Base-by-base conservation (phyloP, 2,329 filamentous ascomycete genomes). In the Elsinoe batatas region DNA sequence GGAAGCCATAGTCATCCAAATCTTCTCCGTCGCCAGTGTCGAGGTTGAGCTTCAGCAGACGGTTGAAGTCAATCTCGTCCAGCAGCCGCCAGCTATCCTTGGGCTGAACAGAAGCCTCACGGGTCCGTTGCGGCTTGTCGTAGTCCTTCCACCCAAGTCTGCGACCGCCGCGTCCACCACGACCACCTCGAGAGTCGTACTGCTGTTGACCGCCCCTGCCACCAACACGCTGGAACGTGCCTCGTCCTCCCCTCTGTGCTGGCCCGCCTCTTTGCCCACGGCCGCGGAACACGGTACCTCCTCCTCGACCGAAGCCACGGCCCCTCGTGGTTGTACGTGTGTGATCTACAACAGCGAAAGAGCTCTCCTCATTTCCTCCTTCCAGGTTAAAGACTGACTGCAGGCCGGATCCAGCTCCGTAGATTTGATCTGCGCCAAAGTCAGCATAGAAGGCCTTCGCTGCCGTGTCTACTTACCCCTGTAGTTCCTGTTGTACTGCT, bases 131-230 rank as follows among this genome's bases (percentile, higher is more conserved):
- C 59, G 93, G 93, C 83, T 97, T 97, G 77, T 98, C 93, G 70
- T 90, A 95, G 71, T 98, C 93, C 75, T 93, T 95, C 91, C 93
- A 97, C 69, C 93, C 93, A 67, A 96, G 96, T 64, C 93, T 84
- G 63, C 93, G 85, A 53, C 88, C 87, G 59, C 88, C 84, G 61
- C 87, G 77, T 44, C 83, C 83, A 65, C 84, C 83, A 55, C 84
- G 82, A 54, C 80, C 85, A 58, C 79, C 78, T 60, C 84, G 79
- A 67, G 82, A 82, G 66, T 93, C 87, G 67, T 90, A 88, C 62
- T 80, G 80, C 64, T 81, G 78, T 66, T 88, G 83, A 54, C 83
- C 85, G 66, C 83, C 80, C 61, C 83, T 72, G 59, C 80, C 82
- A 59, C 83, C 82, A 54, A 83, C 81, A 62, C 89, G 83, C 74